phyloP scores from a whole-genome alignment of 345 rosid genomes.

The Eucalyptus regnans region DNA sequence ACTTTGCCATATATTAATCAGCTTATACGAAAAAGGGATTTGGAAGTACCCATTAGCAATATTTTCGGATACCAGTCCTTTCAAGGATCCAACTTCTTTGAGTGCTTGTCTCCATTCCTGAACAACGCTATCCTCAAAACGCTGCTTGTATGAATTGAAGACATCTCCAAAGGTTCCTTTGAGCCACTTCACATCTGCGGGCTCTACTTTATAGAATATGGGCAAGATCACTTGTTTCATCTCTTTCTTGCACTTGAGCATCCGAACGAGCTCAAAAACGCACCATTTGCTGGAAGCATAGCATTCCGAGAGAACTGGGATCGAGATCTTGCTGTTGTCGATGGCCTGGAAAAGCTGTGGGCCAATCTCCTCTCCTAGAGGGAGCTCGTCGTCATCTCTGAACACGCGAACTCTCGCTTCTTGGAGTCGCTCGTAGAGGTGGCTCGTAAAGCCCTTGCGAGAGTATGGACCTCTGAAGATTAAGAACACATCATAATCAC shows the following conservation, averaged over 20 bases:
- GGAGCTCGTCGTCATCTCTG: neutral
- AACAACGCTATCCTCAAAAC: neutral
- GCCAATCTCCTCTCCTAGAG: neutral
- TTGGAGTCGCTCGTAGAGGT: neutral
- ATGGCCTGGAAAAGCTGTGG: neutral
- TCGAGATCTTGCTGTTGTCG: neutral
- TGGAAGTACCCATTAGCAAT: neutral
- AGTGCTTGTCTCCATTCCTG: neutral
- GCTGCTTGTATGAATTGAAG: neutral
- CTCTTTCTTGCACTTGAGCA: neutral
- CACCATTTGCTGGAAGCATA: neutral
- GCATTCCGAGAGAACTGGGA: neutral
- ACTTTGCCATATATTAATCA: neutral
- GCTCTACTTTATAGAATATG: neutral
- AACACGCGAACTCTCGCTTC: neutral
- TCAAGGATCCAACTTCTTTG: neutral
- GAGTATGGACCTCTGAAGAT: neutral
- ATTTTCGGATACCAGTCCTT: neutral
- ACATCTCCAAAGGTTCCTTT: neutral
- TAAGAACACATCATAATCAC: neutral
- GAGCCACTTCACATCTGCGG: neutral
- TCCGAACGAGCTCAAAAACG: neutral
- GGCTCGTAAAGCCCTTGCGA: neutral
- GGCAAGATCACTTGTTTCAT: neutral
- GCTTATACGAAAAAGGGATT: neutral